These are phyloP conservation scores for Dendrobium officinale DNA, from an alignment of 106 monocot genomes.

Conservation along the genomic window DNA sequence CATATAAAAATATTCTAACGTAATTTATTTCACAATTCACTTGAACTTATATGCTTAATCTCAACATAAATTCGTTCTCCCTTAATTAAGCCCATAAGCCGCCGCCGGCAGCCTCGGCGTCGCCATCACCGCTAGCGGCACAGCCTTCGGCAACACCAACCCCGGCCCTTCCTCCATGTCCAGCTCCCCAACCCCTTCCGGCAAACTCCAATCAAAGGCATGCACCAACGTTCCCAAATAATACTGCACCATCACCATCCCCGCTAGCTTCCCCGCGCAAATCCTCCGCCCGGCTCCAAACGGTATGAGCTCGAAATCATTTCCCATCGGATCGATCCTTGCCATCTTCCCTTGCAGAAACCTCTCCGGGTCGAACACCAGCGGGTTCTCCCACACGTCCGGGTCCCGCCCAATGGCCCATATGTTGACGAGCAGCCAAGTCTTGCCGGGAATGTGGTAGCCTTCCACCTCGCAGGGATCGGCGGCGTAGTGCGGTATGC, in stretches of 20 bases:
- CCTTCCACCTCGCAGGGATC: constrained; percentile 21
- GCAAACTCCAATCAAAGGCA: constrained; percentile 22
- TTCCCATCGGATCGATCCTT: neutral
- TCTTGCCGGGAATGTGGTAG: constrained; percentile 21
- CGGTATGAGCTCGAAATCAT: constrained; percentile 15
- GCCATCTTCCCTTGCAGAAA: constrained; percentile 13
- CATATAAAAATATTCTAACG: too few species aligned
- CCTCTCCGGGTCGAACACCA: constrained; percentile 33
- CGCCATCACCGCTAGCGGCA: constrained; percentile 12
- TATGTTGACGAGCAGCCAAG: constrained; percentile 24
- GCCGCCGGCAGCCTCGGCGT: neutral
- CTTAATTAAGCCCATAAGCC: neutral
- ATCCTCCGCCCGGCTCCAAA: constrained; percentile 18
- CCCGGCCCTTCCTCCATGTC: constrained; percentile 20
- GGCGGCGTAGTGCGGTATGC: constrained; percentile 19
- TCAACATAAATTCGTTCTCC: too few species aligned
- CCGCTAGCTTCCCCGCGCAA: constrained; percentile 9
- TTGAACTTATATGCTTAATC: too few species aligned
- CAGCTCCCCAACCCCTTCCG: neutral
- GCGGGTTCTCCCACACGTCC: constrained; percentile 24
- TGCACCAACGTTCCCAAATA: constrained; percentile 23
- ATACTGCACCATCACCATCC: constrained; percentile 11
- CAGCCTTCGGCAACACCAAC: constrained; percentile 23
- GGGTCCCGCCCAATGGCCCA: constrained; percentile 39
- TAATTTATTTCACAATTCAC: too few species aligned